Evolutionary conservation across 1,284 basidiomycete genomes (phyloP), one percentile per base, ranked within the genome.

Genomic region (Apiotrichum domesticum): DNA sequence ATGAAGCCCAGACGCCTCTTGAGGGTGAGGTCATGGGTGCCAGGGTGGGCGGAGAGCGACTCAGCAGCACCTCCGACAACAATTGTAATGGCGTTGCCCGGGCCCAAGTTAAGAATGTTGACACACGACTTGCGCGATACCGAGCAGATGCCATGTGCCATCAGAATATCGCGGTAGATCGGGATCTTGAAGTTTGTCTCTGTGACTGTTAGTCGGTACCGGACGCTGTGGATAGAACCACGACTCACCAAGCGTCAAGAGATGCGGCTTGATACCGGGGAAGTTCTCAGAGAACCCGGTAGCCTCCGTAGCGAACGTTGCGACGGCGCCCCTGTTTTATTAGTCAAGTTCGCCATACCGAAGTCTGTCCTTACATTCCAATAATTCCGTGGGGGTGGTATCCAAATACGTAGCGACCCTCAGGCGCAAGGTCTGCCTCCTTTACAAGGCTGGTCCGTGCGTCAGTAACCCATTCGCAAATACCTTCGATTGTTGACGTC

Each of bases 361-460:
- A 15, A 2, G 37, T 14, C 8, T 39, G 37, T 39, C 8, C 41
- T 15, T 15, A 94, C 90, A 94, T 93, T 66, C 91, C 90, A 72
- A 95, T 94, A 67, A 94, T 93, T 35, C 91, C 93, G 75, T 97
- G 93, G 14, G 93, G 93, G 77, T 97, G 93, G 76, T 96, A 96
- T 14, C 92, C 96, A 78, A 99, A 98, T 29, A 98, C 82, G 78
- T 98, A 98, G 34, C 89, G 87, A 59, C 91, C 80, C 73, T 96
- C 90, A 11, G 92, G 79, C 2, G 94, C 91, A 40, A 99, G 82
- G 63, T 97, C 90, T 59, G 84, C 85, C 78, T 89, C 88, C 88
- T 71, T 69, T 47, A 73, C 70, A 55, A 69, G 70, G 59, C 69
- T 59, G 55, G 37, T 29, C 29, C 29, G 29, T 29, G 29, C 29